These are phyloP conservation scores for Rhynchospora breviuscula DNA, from an alignment of 176 grass and related monocot genomes.

Conservation along the genomic window DNA sequence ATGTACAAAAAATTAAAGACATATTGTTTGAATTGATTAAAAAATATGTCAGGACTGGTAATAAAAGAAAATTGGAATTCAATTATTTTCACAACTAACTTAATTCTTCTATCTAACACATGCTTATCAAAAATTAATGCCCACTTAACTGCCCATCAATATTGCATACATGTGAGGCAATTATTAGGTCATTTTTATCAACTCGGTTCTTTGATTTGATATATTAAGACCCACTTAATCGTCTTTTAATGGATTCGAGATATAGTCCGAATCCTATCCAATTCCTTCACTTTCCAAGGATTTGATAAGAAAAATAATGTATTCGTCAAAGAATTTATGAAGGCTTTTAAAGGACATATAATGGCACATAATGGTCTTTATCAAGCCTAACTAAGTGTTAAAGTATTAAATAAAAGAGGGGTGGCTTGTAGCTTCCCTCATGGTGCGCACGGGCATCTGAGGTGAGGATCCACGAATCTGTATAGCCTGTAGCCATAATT, in stretches of 20 bases:
- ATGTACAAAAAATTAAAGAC: too few species aligned
- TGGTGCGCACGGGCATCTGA: conserved; percentile 6
- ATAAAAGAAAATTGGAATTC: not conserved
- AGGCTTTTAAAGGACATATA: not conserved
- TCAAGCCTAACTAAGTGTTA: not conserved
- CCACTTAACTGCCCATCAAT: not conserved
- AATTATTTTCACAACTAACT: not conserved
- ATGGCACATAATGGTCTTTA: not conserved
- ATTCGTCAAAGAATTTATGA: not conserved
- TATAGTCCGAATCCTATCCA: conserved; percentile 17
- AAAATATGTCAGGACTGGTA: too few species aligned
- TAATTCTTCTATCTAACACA: not conserved
- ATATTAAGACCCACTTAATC: conserved; percentile 16
- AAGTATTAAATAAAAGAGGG: not conserved
- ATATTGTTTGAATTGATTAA: too few species aligned
- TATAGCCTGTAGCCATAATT: not conserved
- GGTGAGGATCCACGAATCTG: not conserved
- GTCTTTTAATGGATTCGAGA: not conserved
- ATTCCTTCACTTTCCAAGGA: not conserved
- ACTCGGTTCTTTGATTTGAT: conserved; percentile 4
- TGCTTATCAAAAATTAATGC: not conserved
- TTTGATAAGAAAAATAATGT: conserved; percentile 10
- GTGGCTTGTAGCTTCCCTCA: conserved; percentile 1
- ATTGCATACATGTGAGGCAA: conserved; percentile 1
- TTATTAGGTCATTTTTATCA: conserved; percentile 4